These are phyloP conservation scores for Tephrocybe sp. DNA, from an alignment of 768 basidiomycete genomes.

Conservation along the genomic window DNA sequence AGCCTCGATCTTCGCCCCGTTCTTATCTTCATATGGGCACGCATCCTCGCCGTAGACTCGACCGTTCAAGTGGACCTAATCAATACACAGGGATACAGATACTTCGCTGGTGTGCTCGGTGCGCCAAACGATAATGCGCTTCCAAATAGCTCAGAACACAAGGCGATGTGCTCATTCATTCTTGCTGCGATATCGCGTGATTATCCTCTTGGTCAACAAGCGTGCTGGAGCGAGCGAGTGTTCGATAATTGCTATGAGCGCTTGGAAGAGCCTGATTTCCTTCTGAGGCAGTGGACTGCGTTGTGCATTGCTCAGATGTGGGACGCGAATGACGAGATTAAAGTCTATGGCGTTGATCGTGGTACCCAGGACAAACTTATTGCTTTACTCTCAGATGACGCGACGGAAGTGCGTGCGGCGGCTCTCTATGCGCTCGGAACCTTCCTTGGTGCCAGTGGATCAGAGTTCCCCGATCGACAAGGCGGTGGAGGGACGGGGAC, in stretches of 20 bases:
- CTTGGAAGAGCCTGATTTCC: slow-evolving; percentile 85
- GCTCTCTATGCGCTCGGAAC: slow-evolving; percentile 90
- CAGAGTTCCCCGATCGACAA: slow-evolving; percentile 57
- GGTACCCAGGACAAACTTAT: slow-evolving; percentile 84
- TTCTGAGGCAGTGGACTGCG: slow-evolving; percentile 91
- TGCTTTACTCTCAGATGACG: slow-evolving; percentile 75
- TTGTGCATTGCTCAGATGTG: slow-evolving; percentile 94
- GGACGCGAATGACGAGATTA: slow-evolving; percentile 90
- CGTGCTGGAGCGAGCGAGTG: slow-evolving; percentile 76
- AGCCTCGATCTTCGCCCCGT: slow-evolving; percentile 95
- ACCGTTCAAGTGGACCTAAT: slow-evolving; percentile 88
- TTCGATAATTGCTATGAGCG: slow-evolving; percentile 86
- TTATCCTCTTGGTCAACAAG: slow-evolving; percentile 81
- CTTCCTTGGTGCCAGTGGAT: slow-evolving; percentile 87
- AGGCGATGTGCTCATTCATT: slow-evolving; percentile 98
- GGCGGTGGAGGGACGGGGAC: slow-evolving; percentile 88
- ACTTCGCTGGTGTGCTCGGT: slow-evolving; percentile 78
- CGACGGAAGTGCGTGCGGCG: slow-evolving; percentile 90
- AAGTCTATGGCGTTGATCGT: slow-evolving; percentile 74
- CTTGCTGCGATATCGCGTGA: slow-evolving; percentile 88
- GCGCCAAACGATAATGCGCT: slow-evolving; percentile 67
- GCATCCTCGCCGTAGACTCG: slow-evolving; percentile 95
- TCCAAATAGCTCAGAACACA: slow-evolving; percentile 94
- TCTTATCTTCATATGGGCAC: slow-evolving; percentile 97
- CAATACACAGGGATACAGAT: slow-evolving; percentile 79